These are phyloP conservation scores for Coleophoma cylindrospora DNA, from an alignment of 2,329 filamentous ascomycete genomes.

Conservation along the genomic window DNA sequence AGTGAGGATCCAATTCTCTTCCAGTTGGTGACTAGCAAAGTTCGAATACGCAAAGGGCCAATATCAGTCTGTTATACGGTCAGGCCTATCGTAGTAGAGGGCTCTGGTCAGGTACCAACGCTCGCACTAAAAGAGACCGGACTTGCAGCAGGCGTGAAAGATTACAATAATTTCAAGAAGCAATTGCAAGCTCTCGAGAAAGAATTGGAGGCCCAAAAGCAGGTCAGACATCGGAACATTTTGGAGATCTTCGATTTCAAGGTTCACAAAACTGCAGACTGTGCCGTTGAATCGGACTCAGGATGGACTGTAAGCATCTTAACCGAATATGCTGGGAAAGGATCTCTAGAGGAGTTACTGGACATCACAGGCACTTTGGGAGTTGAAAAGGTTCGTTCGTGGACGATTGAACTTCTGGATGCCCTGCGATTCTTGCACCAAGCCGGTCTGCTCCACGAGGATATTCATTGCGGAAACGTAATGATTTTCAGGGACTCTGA, in stretches of 20 bases:
- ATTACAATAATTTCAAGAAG: conserved; percentile 64
- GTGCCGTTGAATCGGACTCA: conserved; percentile 28
- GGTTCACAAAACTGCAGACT: conserved; percentile 64
- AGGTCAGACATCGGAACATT: conserved; percentile 70
- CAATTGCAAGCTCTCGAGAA: conserved; percentile 72
- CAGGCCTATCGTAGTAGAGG: conserved; percentile 52
- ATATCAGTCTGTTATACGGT: conserved; percentile 69
- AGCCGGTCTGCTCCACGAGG: conserved; percentile 77
- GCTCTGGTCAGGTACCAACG: conserved; percentile 47
- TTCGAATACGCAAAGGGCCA: conserved; percentile 58
- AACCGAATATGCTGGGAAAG: conserved; percentile 73
- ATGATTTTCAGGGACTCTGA: conserved; percentile 66
- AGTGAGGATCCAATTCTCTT: conserved; percentile 63
- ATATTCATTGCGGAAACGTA: conserved; percentile 75
- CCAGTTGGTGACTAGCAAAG: conserved; percentile 65
- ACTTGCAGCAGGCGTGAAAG: conserved; percentile 51
- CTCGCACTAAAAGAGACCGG: conserved; percentile 70
- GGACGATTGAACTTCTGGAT: conserved; percentile 89
- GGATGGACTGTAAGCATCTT: conserved; percentile 72
- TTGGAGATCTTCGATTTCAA: conserved; percentile 80
- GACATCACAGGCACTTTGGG: conserved; percentile 72
- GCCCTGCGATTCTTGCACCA: conserved; percentile 83
- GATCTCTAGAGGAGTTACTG: conserved; percentile 76
- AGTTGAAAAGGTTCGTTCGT: conserved; percentile 73
- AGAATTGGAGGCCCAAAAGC: conserved; percentile 70